Percentiles rank a stretch among this genome's conserved stretches.
phyloP scores from a whole-genome alignment of 2,329 filamentous ascomycete species.

The Arachnopeziza araneosa region DNA sequence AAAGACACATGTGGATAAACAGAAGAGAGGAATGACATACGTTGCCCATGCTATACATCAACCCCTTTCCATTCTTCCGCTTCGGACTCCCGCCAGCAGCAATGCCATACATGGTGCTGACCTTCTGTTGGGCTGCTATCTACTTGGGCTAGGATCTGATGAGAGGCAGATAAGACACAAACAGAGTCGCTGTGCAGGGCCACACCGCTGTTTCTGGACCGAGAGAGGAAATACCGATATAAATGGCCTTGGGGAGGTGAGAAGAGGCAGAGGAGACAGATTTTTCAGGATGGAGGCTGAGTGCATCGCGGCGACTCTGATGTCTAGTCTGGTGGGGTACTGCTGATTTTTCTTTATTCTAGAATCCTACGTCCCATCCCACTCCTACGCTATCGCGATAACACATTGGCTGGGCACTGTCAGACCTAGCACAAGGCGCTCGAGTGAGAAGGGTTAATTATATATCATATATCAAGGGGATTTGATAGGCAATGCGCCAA shows the following conservation, averaged over 20 bases:
- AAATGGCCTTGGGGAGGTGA: background rate
- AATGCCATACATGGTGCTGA: background rate
- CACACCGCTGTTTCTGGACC: background rate
- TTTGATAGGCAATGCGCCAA: background rate
- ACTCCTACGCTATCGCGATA: background rate
- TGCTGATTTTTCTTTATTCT: background rate
- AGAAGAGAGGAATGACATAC: constrained; percentile 14
- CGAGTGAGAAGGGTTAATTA: too few relatives aligned
- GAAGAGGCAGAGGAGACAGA: background rate
- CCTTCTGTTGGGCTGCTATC: background rate
- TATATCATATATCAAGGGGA: too few relatives aligned
- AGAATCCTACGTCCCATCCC: background rate
- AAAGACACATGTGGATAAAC: background rate
- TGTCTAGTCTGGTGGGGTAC: background rate
- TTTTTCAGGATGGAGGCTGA: background rate
- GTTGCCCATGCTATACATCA: constrained; percentile 24
- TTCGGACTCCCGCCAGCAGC: background rate
- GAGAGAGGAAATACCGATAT: background rate
- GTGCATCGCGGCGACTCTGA: too few relatives aligned
- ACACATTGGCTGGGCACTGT: background rate
- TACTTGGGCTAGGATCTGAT: background rate
- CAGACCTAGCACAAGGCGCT: too few relatives aligned
- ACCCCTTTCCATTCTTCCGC: constrained; percentile 4
- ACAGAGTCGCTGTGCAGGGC: background rate
- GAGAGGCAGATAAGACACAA: background rate